phyloP scores from a whole-genome alignment of 75 land plant species.

The Sequoiadendron giganteum region DNA sequence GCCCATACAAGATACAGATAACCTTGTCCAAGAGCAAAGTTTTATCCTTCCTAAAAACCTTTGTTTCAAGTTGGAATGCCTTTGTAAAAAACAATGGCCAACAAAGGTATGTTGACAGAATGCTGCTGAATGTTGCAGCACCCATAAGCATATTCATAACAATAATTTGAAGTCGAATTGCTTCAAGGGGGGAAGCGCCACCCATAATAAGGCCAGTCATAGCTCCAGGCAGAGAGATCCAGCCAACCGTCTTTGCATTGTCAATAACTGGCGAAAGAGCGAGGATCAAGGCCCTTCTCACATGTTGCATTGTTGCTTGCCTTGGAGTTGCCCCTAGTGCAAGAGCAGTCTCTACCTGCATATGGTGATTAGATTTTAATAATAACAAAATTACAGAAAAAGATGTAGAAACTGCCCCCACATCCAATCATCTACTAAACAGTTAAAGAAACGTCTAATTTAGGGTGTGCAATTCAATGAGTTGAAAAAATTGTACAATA shows the following conservation, averaged over 20 bases:
- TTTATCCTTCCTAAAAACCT: conserved; percentile 59
- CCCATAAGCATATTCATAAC: conserved; percentile 95
- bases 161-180: conserved; percentile 88
- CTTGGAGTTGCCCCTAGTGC: conserved; percentile 95
- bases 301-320: conserved; percentile 76
- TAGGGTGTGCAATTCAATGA: neutral
- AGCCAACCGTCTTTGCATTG: conserved; percentile 88
- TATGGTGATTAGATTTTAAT: neutral
- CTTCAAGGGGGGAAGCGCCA: conserved; percentile 91
- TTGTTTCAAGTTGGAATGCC: conserved; percentile 70
- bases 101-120: conserved; percentile 74
- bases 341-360: conserved; percentile 89
- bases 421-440: neutral
- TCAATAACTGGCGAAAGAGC: no score
- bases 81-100: conserved; percentile 95
- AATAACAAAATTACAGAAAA: neutral
- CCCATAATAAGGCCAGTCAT: conserved; percentile 99
- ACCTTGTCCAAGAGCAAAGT: neutral
- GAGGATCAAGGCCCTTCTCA: conserved; percentile 71
- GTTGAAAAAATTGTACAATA: conserved; percentile 7
- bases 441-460: neutral
- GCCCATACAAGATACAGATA: neutral
- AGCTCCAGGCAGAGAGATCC: conserved; percentile 89
- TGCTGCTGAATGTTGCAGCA: conserved; percentile 90
- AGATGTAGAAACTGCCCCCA: neutral